A percentile compares a stretch with the other conserved stretches of the same genome.
Evolutionary conservation across 306 rosid genomes (phyloP).

Genomic region (Dalbergia cochinchinensis): DNA sequence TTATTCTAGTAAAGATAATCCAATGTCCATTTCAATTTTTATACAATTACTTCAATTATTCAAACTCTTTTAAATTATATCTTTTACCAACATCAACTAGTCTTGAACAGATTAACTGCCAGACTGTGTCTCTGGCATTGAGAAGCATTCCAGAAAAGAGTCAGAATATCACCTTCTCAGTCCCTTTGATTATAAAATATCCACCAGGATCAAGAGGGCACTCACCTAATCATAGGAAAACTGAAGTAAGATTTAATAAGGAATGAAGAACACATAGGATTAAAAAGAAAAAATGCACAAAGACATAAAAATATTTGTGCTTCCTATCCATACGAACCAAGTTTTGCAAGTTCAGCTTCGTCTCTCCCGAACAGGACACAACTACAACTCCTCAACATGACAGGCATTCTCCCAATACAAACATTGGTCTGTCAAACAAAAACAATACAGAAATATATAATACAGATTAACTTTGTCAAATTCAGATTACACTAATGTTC

Average conservation of each 20-base stretch:
- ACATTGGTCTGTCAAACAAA: slow-evolving; percentile 53
- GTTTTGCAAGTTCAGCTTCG: slow-evolving; percentile 87
- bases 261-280: neutral
- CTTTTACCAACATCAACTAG: neutral
- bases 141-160: slow-evolving; percentile 28
- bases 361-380: slow-evolving; percentile 75
- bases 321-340: slow-evolving; percentile 57
- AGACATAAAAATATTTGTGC: slow-evolving; percentile 11
- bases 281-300: neutral
- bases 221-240: slow-evolving; percentile 66
- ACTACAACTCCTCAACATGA: slow-evolving; percentile 84
- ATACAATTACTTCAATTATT: slow-evolving; percentile 5
- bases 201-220: slow-evolving; percentile 99
- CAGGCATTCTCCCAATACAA: slow-evolving; percentile 85
- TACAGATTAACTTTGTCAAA: slow-evolving; percentile 21
- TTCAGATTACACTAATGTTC: slow-evolving; percentile 27
- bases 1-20: slow-evolving; percentile 9
- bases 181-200: slow-evolving; percentile 89
- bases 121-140: slow-evolving; percentile 8
- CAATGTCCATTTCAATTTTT: slow-evolving; percentile 6
- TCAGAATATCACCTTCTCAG: slow-evolving; percentile 79
- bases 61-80: slow-evolving; percentile 11
- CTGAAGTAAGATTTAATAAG: slow-evolving; percentile 6
- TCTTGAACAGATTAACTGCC: slow-evolving; percentile 13
- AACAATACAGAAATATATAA: slow-evolving; percentile 28